Conservation (phyloP, 192 early-diverging fungal genomes). For the Gaertneriomyces semiglobifer region DNA sequence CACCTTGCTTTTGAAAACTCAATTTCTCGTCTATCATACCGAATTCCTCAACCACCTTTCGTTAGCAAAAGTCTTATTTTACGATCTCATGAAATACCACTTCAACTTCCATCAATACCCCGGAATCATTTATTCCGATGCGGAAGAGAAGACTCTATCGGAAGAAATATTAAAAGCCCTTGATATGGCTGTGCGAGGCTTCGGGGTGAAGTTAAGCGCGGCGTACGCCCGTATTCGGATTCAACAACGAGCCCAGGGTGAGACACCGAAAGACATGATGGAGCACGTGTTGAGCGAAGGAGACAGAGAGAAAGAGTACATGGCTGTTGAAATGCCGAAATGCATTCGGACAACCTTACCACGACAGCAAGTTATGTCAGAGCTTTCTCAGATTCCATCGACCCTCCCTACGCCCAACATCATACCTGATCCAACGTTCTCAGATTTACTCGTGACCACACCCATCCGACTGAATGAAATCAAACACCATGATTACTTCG, state of each 20-base stretch:
- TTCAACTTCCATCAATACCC: conserved; percentile 46
- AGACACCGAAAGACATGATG: conserved; percentile 41
- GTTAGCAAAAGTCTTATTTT: conserved; percentile 49
- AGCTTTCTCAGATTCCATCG: conserved; percentile 19
- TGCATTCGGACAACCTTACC: conserved; percentile 77
- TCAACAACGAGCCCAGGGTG: conserved; percentile 42
- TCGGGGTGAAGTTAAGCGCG: conserved; percentile 46
- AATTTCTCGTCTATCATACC: conserved; percentile 57
- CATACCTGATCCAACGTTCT: conserved; percentile 48
- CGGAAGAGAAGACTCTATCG: not conserved
- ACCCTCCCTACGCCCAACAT: conserved; percentile 13
- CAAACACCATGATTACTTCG: conserved; percentile 16
- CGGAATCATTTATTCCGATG: conserved; percentile 35
- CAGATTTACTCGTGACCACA: conserved; percentile 47
- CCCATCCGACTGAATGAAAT: conserved; percentile 35
- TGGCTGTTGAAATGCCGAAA: conserved; percentile 67
- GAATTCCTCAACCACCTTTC: conserved; percentile 54
- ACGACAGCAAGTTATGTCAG: conserved; percentile 58
- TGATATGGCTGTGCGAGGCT: conserved; percentile 30
- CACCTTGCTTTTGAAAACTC: conserved; percentile 53
- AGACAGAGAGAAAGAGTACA: conserved; percentile 46
- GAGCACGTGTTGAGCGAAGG: conserved; percentile 49
- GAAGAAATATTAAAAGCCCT: conserved; percentile 42
- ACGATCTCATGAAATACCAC: conserved; percentile 56
- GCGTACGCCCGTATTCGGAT: conserved; percentile 53